Evolutionary conservation across 2,329 filamentous ascomycete species (phyloP), one percentile per base, ranked within the genome.

Genomic region (Aspergillus tanneri): DNA sequence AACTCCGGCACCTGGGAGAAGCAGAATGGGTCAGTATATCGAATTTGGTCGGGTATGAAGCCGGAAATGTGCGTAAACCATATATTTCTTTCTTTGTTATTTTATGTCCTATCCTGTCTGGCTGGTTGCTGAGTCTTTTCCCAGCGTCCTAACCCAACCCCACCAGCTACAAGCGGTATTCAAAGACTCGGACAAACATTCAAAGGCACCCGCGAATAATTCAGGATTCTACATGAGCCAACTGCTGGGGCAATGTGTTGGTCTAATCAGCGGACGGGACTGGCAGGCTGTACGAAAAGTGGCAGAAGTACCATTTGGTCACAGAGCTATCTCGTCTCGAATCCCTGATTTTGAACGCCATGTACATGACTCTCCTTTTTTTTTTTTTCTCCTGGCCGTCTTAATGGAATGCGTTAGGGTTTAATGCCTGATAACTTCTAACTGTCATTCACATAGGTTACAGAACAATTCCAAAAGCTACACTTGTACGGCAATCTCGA

Each of bases 241-340:
- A 32, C 58, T 77, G 0, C 63, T 78, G 0, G 74, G 75, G 0
- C 47, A 65, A 37, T 77, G 74, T 49, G 47, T 77, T 0, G 74
- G 74, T 0, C 58, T 77, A 1, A 56, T 76, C 44, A 74, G 63
- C 34, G 50, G 56, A 1, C 19, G 52, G 2, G 45, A 62, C 18
- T 54, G 52, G 52, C 14, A n/a, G 19, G 10, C 4, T 10, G 9
- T 54, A 5, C 48, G 45, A 2, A 22, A n/a, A 5, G 41, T 48
- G 18, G 40, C n/a, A 8, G 48, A 41, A 23, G 14, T 12, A 2
- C 40, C 50, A 3, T 47, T 53, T 30, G 27, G 14, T n/a, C 34
- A 37, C 16, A 5, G n/a, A 28, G 7, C 23, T 21, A 3, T 24
- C 42, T 1, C 22, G 45, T 14, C 19, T 38, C 10, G 23, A 32